Evolutionary conservation across 1,284 basidiomycete species (phyloP), one percentile per base, ranked within the genome.

Genomic region (Marasmius oreades): DNA sequence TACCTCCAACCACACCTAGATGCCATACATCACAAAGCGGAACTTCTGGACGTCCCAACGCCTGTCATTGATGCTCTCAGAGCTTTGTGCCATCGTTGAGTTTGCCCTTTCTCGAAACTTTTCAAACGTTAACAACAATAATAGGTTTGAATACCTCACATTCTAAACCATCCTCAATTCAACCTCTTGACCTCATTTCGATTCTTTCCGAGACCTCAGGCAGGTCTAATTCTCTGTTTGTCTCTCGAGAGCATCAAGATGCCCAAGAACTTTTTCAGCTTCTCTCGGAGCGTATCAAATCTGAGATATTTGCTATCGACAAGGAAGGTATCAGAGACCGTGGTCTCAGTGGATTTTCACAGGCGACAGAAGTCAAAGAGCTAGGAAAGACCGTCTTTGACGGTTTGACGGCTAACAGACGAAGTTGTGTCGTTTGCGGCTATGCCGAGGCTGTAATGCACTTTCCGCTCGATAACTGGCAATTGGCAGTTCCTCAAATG

Each of bases 221-320:
- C 59, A 82, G 79, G 44, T 76, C 79, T 42, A 82, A 78, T 58
- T 78, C 87, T 0, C 77, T 95, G 5, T 86, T 96, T 66, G 83
- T 83, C 58, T 92, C 91, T 1, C 84, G 91, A 14, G 91, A 95
- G 66, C 94, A 97, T 69, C 94, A 97, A 73, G 94, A 97, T 69
- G 94, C 94, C 2, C 95, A 97, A 66, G 95, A 97, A 67, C 78
- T 97, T n/a, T 96, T 95, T 71, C 86, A 95, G 63, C 84, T 95
- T 36, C 75, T 97, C 20, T 90, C 93, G 0, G 92, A 95, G 67
- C 90, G 86, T 46, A 79, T 96, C 62, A 92, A 92, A 70, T 85
- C 85, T 58, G 94, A 97, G 70, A 79, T 85, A 5, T 67, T 72
- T 1, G 77, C 82, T 1, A 79, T 93, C 2, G 82, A 85, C 57